Percentiles rank a stretch among this genome's conserved stretches.
These are phyloP conservation scores for Cercospora canescens DNA, from an alignment of 2,329 filamentous ascomycete genomes.

Conservation along the genomic window DNA sequence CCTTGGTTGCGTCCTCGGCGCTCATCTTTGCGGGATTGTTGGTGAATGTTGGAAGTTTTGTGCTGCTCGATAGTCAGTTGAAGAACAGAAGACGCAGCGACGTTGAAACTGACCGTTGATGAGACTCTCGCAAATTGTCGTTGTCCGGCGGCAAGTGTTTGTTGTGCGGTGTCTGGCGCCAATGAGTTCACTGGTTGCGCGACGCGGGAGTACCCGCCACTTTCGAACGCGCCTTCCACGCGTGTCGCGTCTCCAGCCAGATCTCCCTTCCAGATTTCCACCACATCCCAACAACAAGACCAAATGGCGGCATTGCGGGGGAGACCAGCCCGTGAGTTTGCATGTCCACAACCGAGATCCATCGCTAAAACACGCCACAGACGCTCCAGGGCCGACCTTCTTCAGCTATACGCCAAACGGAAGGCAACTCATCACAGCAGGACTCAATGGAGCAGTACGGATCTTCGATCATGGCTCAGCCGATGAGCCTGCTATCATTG, in stretches of 20 bases:
- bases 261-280: background rate
- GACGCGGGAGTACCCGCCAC: background rate
- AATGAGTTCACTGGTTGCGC: background rate
- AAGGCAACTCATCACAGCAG: constrained; percentile 81
- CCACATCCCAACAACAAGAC: background rate
- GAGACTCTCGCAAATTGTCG: background rate
- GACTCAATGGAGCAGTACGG: constrained; percentile 89
- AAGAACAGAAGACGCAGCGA: background rate
- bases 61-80: background rate
- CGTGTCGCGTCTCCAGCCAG: background rate
- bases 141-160: constrained; percentile 9
- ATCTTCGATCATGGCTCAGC: constrained; percentile 90
- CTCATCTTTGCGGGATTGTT: constrained; percentile 26
- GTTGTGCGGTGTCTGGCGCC: constrained; percentile 2
- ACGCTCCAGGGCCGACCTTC: constrained; percentile 84
- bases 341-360: background rate
- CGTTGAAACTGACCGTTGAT: background rate
- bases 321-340: constrained; percentile 57
- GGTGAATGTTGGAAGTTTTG: background rate
- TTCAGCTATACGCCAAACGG: constrained; percentile 90
- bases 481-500: constrained; percentile 88
- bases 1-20: constrained; percentile 27
- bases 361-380: constrained; percentile 38
- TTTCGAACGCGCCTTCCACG: constrained; percentile 10
- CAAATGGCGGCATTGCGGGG: constrained; percentile 54